Evolutionary conservation across 305 asterid species (phyloP).

Genomic region (Solanum hybrid): DNA sequence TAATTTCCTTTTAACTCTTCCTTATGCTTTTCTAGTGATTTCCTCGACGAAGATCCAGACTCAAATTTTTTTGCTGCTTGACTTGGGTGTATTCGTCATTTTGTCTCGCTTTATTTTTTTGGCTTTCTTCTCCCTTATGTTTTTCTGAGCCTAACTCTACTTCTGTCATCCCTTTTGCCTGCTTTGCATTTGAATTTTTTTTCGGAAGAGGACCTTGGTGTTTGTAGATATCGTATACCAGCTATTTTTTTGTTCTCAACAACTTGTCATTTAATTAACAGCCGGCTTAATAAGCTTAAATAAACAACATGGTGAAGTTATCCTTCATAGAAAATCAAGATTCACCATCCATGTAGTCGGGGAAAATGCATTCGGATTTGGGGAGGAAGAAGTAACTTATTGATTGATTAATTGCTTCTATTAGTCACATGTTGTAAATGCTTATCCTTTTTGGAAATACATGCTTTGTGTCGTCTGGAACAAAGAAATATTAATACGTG

Average conservation of each 20-base stretch:
- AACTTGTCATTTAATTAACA: too few species aligned
- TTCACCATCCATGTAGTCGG: too few species aligned
- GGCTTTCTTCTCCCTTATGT: neutral
- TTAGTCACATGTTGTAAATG: neutral
- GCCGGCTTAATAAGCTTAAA: too few species aligned
- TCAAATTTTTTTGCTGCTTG: neutral
- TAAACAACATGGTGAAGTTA: too few species aligned
- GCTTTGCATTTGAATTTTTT: neutral
- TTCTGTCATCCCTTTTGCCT: neutral
- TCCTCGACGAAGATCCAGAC: too few species aligned
- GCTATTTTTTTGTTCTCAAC: too few species aligned
- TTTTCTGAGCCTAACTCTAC: neutral
- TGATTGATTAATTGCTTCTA: neutral
- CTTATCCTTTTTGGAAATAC: neutral
- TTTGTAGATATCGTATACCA: too few species aligned
- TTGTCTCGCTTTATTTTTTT: neutral
- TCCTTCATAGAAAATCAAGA: too few species aligned
- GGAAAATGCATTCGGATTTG: too few species aligned
- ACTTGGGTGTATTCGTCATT: neutral
- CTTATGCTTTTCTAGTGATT: too few species aligned
- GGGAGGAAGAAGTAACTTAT: neutral
- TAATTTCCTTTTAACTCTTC: neutral
- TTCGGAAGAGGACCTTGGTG: neutral
- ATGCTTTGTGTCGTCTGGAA: neutral
- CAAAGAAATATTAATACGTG: neutral